Evolutionary conservation across 768 basidiomycete species (phyloP), one percentile per base, ranked within the genome.

Genomic region (Heimioporus sp.): DNA sequence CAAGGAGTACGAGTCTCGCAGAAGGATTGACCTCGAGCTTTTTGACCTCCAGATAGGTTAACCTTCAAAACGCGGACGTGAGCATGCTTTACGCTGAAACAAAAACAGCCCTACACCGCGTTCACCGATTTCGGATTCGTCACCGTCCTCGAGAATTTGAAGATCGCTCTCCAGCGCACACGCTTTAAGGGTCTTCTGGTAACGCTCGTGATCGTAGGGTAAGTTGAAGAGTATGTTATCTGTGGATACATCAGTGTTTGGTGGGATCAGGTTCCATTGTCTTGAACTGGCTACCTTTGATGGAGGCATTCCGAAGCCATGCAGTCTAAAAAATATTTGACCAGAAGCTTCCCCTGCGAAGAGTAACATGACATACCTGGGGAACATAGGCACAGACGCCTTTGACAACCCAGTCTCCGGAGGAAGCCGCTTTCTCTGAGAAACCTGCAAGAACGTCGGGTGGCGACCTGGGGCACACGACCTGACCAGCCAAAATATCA

Each of bases 371-470:
- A 46, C 75, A 37, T 60, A 80, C 85, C 74, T 88, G 83, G 17
- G 92, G 92, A 15, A 94, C 92, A 68, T 90, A 97, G 2, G 92
- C 94, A 51, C 89, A 91, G 52, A 91, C 74, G 20, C 87, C 86
- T 16, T 76, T 68, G 1, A 93, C 79, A 42, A 92, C 65, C 94
- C 94, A 97, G 15, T 87, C 75, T 34, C 84, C 83, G 32, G 77
- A 69, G 0, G 72, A 62, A 0, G 75, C 64, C 28, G 57, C 54
- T 3, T 73, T 68, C 13, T 70, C 74, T 0, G 76, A 69, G 46
- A 87, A 86, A 6, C 72, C 73, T 0, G 87, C 86, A 59, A 95
- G 74, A 2, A 84, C 74, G 65, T 95, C 83, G 2, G 92, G 90
- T 2, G 90, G 86, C 3, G 93, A 92, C 20, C 91, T 80, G 11